Base-by-base conservation (phyloP, 305 asterid genomes). In the Lippia alba region DNA sequence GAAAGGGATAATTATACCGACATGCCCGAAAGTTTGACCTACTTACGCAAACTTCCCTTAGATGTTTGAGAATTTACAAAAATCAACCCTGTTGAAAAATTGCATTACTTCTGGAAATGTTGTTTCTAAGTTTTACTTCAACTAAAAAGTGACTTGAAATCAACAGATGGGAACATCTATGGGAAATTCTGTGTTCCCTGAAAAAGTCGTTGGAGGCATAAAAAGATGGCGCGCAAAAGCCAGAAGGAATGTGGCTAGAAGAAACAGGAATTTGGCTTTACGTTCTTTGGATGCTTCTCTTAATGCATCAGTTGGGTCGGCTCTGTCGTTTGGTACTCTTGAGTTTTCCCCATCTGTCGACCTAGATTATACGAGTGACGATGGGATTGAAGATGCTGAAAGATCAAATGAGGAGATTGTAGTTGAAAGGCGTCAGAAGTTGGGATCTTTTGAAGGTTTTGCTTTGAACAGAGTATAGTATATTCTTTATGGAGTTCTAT, bases 81-180 rank as follows among this genome's bases (percentile, higher is more conserved):
- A 4, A 8, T 4, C 41, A 36, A 3, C 41, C 9, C 9, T 4
- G 41, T 4, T 36, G 41, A 36, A 36, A 48, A 20, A 7, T n/a
- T n/a, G n/a, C n/a, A n/a, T n/a, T n/a, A n/a, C n/a, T 65, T 1
- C 17, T 49, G 4, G 15, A 54, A 17, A 0, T 53, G 45, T 56
- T 7, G 20, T 36, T 6, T 18, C 50, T 41, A 49, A n/a, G n/a
- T 53, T 63, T 34, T n/a, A 55, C 14, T 39, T 55, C 32, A 41
- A 73, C 6, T 44, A 12, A 58, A 56, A 36, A 14, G 44, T 18
- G 18, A 55, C 34, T 57, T 63, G 17, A 16, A 6, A 67, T 56
- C 0, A 4, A 64, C 84, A 86, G 91, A 90, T 87, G 94, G 91
- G 96, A 0, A 79, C 91, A n/a, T 83, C 89, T n/a, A 82, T 86